A percentile compares a stretch with the other conserved stretches of the same genome.
Evolutionary conservation across 1,284 basidiomycete genomes (phyloP).

Genomic region (Peniophora sp.): DNA sequence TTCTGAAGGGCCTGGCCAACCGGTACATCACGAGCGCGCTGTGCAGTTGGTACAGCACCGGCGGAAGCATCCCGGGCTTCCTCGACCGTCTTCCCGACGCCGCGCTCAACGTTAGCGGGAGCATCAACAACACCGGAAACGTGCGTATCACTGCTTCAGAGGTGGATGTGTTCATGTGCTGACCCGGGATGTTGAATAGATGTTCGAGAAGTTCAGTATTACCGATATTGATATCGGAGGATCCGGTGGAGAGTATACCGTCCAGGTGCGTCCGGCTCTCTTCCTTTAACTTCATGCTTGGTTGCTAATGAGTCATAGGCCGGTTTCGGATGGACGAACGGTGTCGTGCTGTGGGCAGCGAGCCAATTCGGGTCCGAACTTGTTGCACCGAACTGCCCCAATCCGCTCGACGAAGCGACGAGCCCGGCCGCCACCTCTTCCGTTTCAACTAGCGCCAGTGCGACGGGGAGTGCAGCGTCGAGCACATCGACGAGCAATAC

Average conservation of each 20-base stretch:
- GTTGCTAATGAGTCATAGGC: constrained; percentile 41
- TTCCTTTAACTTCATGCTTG: neutral
- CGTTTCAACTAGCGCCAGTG: neutral
- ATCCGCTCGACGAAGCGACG: constrained; percentile 23
- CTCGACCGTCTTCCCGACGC: constrained; percentile 61
- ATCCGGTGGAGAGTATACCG: constrained; percentile 79
- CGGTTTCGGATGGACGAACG: constrained; percentile 91
- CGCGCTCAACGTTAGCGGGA: constrained; percentile 71
- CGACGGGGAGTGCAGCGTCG: neutral
- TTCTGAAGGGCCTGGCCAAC: constrained; percentile 71
- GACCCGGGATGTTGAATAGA: no score
- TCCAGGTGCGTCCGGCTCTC: constrained; percentile 38
- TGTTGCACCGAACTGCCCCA: constrained; percentile 59
- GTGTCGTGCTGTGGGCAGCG: constrained; percentile 71
- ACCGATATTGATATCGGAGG: constrained; percentile 80
- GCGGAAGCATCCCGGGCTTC: constrained; percentile 67
- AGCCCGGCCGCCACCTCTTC: neutral
- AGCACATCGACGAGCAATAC: neutral
- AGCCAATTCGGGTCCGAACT: constrained; percentile 63
- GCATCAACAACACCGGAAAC: constrained; percentile 61
- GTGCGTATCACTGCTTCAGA: constrained; percentile 31
- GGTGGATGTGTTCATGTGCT: constrained; percentile 13
- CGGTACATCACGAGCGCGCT: constrained; percentile 77
- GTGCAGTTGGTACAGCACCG: constrained; percentile 87
- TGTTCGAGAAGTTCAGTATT: constrained; percentile 85